Conservation (phyloP, 441 rosid genomes). For the Populus hybrid region DNA sequence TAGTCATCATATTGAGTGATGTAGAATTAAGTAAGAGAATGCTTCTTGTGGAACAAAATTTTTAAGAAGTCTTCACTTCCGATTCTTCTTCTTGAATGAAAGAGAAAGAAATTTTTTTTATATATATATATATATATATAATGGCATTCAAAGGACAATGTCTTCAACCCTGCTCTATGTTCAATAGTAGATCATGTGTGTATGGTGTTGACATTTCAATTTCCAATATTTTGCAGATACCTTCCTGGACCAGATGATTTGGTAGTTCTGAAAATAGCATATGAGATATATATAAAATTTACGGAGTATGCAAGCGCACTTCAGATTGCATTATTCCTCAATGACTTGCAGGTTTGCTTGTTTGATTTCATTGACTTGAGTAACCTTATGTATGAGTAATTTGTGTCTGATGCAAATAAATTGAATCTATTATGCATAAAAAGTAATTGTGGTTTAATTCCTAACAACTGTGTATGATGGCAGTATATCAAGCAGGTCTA, state of each 20-base stretch:
- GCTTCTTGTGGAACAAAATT: too few species aligned
- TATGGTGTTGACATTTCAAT: conserved; percentile 17
- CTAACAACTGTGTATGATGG: conserved; percentile 27
- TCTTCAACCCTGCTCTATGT: too few species aligned
- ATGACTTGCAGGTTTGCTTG: conserved; percentile 74
- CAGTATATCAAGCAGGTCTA: conserved; percentile 89
- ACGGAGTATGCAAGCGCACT: conserved; percentile 78
- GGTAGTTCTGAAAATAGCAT: conserved; percentile 74
- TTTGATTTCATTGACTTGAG: conserved; percentile 15
- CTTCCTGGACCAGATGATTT: conserved; percentile 96
- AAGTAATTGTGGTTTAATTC: conserved; percentile 12
- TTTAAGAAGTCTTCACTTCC: too few species aligned
- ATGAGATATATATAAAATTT: conserved; percentile 77
- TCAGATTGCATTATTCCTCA: conserved; percentile 83
- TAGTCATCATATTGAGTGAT: too few species aligned
- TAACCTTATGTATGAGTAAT: not conserved
- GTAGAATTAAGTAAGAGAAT: too few species aligned
- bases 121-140: too few species aligned
- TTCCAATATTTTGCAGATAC: conserved; percentile 51
- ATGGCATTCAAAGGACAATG: too few species aligned
- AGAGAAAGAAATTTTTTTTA: too few species aligned
- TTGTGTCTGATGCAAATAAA: not conserved
- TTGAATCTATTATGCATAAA: not conserved
- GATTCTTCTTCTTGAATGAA: too few species aligned
- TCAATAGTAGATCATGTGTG: too few species aligned